These are phyloP conservation scores for Hymenoscyphus scutula DNA, from an alignment of 2,329 filamentous ascomycete genomes.

Conservation along the genomic window DNA sequence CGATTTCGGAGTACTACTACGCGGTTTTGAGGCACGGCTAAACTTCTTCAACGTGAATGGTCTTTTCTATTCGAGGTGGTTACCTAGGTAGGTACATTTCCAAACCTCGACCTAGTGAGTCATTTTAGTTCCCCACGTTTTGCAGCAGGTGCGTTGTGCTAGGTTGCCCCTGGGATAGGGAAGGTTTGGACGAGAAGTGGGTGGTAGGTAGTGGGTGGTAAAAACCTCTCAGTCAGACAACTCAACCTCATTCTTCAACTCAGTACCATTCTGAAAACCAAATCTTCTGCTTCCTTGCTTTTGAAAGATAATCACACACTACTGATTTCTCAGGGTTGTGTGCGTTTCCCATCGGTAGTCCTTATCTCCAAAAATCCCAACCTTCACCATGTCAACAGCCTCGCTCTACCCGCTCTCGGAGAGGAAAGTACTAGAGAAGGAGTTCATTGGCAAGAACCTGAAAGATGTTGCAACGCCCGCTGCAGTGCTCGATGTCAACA, in stretches of 20 bases:
- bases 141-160: not conserved
- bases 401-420: constrained; percentile 30
- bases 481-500: constrained; percentile 65
- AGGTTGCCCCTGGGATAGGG: not conserved
- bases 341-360: not conserved
- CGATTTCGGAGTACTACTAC: too few relatives aligned
- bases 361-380: not conserved
- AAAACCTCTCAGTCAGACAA: not conserved
- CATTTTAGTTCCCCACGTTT: too few relatives aligned
- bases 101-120: too few relatives aligned
- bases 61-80: too few relatives aligned
- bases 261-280: not conserved
- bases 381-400: constrained; percentile 25
- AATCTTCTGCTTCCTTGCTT: not conserved
- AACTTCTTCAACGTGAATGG: too few relatives aligned
- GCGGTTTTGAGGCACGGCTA: too few relatives aligned
- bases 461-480: constrained; percentile 63
- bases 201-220: not conserved
- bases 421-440: constrained; percentile 40
- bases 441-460: constrained; percentile 60
- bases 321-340: not conserved
- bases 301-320: not conserved
- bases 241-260: not conserved
- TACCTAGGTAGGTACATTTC: too few relatives aligned
- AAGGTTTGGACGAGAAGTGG: not conserved